Evolutionary conservation across 2,329 filamentous ascomycete species (phyloP), one percentile per base, ranked within the genome.

Genomic region (Ophiostoma sp.): DNA sequence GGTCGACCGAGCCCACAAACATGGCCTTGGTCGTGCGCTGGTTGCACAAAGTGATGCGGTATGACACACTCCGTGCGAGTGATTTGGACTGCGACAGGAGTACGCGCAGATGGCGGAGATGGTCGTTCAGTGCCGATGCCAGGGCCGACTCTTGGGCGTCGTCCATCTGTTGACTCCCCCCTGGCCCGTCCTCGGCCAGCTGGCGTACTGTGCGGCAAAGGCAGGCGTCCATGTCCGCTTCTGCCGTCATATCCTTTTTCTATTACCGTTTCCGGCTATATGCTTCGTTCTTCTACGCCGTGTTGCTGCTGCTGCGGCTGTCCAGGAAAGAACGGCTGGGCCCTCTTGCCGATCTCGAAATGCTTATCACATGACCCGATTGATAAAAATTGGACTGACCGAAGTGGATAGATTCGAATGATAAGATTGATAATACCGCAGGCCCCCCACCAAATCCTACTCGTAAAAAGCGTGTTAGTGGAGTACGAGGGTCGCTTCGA

Each of bases 11-110:
- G 1, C 70, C 71, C 0, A 75, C 68, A 1, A 72, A 72, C 3
- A 76, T n/a, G 0, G 75, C 75, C 69, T 76, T 78, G 45, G 68
- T 72, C 0, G 75, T 77, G 2, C 76, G 74, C 64, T 76, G 74
- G 41, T 75, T 77, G 64, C 72, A 76, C 0, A 75, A 73, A 11
- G 73, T 72, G 58, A 78, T 71, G 63, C 73, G 74, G 66, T 75
- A 78, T 5, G 74, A 74, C 12, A 76, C 73, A 58, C 76, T 73
- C 58, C 75, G 75, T 6, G 74, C 69, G 60, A 74, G 71, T 27
- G 72, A 64, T 67, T 75, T 76, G 40, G 75, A 76, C 69, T 72
- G 73, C 4, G 73, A 68, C 9, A 77, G 71, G 1, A 77, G 49
- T 1, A 41, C 38, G 9, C 68, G 66, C 5, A 69, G n/a, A 14